These are phyloP conservation scores for Psilocybe cyanescens DNA, from an alignment of 768 basidiomycete genomes.

Conservation along the genomic window DNA sequence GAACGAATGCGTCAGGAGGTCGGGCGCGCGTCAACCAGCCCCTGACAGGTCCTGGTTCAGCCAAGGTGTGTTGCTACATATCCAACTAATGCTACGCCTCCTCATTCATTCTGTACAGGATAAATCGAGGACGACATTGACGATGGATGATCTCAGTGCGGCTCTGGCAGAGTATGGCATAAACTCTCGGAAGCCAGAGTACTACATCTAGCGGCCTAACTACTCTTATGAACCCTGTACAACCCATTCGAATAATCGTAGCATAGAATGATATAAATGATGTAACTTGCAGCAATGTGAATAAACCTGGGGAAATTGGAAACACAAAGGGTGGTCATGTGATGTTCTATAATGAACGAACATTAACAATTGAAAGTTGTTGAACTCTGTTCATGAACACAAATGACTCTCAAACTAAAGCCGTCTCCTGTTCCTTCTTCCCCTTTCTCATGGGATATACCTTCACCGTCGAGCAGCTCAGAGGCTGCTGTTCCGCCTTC, in stretches of 20 bases:
- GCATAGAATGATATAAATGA: not conserved
- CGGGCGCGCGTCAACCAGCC: constrained; percentile 67
- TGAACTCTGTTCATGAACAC: not conserved
- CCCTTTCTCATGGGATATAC: constrained; percentile 68
- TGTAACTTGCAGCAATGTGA: not conserved
- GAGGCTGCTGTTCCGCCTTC: constrained; percentile 50
- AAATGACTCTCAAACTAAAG: constrained; percentile 51
- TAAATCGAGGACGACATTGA: constrained; percentile 90
- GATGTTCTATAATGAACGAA: not conserved
- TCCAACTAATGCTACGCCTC: not conserved
- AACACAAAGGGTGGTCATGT: not conserved
- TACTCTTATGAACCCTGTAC: not conserved
- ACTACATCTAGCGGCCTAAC: constrained; percentile 64
- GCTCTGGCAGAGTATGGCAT: constrained; percentile 97
- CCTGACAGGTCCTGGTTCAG: constrained; percentile 57
- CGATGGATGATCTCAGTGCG: constrained; percentile 95
- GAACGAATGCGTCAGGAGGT: constrained; percentile 83
- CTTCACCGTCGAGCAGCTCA: constrained; percentile 38
- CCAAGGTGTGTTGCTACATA: constrained; percentile 47
- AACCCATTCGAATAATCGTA: not conserved
- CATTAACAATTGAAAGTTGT: not conserved
- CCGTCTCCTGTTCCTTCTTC: constrained; percentile 44
- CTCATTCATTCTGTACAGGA: constrained; percentile 50
- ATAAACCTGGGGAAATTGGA: not conserved
- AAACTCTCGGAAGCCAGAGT: constrained; percentile 92